These are phyloP conservation scores for Neoconidiobolus thromboides DNA, from an alignment of 371 early-diverging fungal species.

Conservation along the genomic window DNA sequence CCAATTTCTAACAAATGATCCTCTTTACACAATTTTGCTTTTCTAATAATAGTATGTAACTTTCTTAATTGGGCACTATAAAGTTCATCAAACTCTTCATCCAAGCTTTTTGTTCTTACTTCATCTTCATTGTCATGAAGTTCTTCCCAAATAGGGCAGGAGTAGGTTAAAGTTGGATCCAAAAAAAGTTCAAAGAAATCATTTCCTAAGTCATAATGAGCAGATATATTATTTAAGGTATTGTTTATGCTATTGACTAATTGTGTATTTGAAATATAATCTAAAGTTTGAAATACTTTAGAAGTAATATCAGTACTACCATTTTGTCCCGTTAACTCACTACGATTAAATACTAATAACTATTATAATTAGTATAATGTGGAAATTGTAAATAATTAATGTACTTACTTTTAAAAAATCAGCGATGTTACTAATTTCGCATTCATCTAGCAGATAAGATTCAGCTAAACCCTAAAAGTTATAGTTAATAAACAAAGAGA, in stretches of 20 bases:
- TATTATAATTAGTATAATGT: not conserved
- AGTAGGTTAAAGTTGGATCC: conserved; percentile 44
- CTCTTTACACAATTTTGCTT: conserved; percentile 19
- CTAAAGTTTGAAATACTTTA: not conserved
- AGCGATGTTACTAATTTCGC: not conserved
- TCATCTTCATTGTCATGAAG: not conserved
- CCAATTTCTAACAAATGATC: conserved; percentile 49
- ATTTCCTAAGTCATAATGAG: conserved; percentile 54
- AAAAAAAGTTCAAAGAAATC: conserved; percentile 43
- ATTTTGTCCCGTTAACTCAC: not conserved
- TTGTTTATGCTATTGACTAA: conserved; percentile 8
- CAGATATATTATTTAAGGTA: conserved; percentile 29
- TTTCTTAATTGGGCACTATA: conserved; percentile 37
- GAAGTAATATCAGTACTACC: not conserved
- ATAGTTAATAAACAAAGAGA: not conserved
- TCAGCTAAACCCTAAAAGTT: conserved; percentile 1
- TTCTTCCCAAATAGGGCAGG: conserved; percentile 35
- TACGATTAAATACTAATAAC: not conserved
- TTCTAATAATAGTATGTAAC: conserved; percentile 29
- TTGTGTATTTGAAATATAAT: not conserved
- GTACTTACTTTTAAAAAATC: not conserved
- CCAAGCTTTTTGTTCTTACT: not conserved
- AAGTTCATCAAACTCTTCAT: conserved; percentile 14
- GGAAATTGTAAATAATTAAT: not conserved
- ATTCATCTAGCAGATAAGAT: not conserved